Base-by-base conservation (phyloP, 345 rosid species). In the Gossypium mustelinum region DNA sequence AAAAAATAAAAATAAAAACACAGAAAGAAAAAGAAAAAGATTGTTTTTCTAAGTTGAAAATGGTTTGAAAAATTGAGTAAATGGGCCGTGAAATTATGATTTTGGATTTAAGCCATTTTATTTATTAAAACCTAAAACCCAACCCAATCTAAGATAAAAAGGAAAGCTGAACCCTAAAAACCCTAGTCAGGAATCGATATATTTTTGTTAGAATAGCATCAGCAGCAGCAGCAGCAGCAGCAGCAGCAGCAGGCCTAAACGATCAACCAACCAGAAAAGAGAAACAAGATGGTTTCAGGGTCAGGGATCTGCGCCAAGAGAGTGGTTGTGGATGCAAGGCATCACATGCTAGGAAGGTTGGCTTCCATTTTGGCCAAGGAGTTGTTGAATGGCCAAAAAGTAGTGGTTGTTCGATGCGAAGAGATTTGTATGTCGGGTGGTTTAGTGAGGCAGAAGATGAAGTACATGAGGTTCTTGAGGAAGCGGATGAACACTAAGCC, bases 401-500 rank as follows among this genome's bases (percentile, higher is more conserved):
- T 60, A 5, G 64, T 60, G 34, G 64, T 60, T 6, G 64, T 60
- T 13, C 5, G 64, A 60, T 60, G 64, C 17, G 64, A 60, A 7
- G 41, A 60, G 41, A 60, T 60, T 12, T 60, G 64, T 9, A 3
- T 60, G 64, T 60, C 64, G 4, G 63, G 63, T 58, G 63, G 63
- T 58, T 12, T 58, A 14, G 63, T 58, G 14, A 58, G 63, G 39
- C 63, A 58, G 34, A 58, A 58, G 34, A 58, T 58, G 63, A 58
- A 58, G 17, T 58, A 58, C 63, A 22, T 58, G 63, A 24, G 63
- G 16, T 58, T 58, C 7, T 58, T 58, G 34, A 24, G 63, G 63
- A 58, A 58, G 63, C 63, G 63, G 2, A 58, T 58, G 63, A 58
- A 58, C 39, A 58, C 63, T 2, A 58, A 58, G 63, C 63, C 63